Evolutionary conservation across 1,284 basidiomycete species (phyloP), one percentile per base, ranked within the genome.

Genomic region (Termitomyces sp.): DNA sequence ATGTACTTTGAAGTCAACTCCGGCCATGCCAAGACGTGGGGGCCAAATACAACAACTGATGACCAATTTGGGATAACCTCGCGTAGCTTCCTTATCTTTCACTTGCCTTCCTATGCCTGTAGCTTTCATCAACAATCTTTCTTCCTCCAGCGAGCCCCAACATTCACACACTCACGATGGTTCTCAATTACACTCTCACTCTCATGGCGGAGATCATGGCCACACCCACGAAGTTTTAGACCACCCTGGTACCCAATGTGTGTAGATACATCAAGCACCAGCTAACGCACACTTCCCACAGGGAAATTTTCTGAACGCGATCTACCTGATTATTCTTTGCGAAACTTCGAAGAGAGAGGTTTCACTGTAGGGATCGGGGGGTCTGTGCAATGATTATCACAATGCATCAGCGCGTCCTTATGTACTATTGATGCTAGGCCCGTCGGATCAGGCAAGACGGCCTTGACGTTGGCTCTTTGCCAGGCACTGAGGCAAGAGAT

Each of bases 331-430:
- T 98, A 90, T 67, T 78, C 84, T 6, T 72, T 73, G 1, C 80
- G 96, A 38, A 90, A 95, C 74, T 99, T 94, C 70, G 81, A 85
- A 52, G 95, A 98, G 73, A 78, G 96, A 58, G 95, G 93, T 1
- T 99, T 99, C 73, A 99, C 96, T 0, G 78, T 99, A 55, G 96
- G 96, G 3, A 98, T 98, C 56, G 96, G 96, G 65, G 96, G 95
- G 92, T 94, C 66, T 57, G 83, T 65, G 9, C 30, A 49, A 13
- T 21, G 41, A 7, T 13, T 12, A 34, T 52, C 9, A 13, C 26
- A 44, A 50, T 13, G 48, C 51, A 41, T 53, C 40, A 30, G 30
- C n/a, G 26, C n/a, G 17, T 28, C 36, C 44, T 58, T 26, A 17
- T 33, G n/a, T 19, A 9, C 21, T 36, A 30, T 48, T 36, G 50